phyloP scores from a whole-genome alignment of 345 rosid genomes.

The Clarkia xantiana region DNA sequence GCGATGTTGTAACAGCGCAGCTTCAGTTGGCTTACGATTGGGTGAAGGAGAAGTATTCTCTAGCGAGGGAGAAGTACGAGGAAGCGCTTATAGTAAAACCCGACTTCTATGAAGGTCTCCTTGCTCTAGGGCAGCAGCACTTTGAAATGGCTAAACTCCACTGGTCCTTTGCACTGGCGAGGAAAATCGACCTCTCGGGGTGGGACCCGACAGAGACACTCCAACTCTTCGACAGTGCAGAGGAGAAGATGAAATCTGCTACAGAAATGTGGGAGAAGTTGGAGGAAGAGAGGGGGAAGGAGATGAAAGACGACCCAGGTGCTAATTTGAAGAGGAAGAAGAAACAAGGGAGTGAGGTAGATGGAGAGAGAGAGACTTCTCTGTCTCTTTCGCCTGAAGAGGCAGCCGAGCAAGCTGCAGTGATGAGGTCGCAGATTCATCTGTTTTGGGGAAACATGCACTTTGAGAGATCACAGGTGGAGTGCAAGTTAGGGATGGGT shows the following conservation, averaged over 20 bases:
- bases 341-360: conserved; percentile 43
- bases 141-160: conserved; percentile 98
- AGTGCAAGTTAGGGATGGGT: conserved; percentile 57
- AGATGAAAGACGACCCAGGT: conserved; percentile 61
- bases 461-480: conserved; percentile 95
- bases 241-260: conserved; percentile 86
- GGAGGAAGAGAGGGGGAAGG: conserved; percentile 62
- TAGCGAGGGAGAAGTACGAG: conserved; percentile 68
- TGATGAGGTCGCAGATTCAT: conserved; percentile 96
- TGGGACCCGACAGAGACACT: conserved; percentile 79
- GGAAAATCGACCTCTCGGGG: conserved; percentile 53
- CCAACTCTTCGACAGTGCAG: conserved; percentile 64
- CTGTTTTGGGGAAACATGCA: conserved; percentile 98
- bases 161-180: conserved; percentile 76
- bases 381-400: conserved; percentile 56
- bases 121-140: conserved; percentile 90
- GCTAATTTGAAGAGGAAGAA: conserved; percentile 50
- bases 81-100: conserved; percentile 76
- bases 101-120: conserved; percentile 87
- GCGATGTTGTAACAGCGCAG: conserved; percentile 48
- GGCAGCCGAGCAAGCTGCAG: conserved; percentile 92
- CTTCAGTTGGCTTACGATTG: conserved; percentile 83
- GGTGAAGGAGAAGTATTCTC: conserved; percentile 79
- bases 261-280: conserved; percentile 96
- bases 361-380: conserved; percentile 30